Base-by-base conservation (phyloP, 2,329 filamentous ascomycete genomes). In the Scortechinia acanthostroma region DNA sequence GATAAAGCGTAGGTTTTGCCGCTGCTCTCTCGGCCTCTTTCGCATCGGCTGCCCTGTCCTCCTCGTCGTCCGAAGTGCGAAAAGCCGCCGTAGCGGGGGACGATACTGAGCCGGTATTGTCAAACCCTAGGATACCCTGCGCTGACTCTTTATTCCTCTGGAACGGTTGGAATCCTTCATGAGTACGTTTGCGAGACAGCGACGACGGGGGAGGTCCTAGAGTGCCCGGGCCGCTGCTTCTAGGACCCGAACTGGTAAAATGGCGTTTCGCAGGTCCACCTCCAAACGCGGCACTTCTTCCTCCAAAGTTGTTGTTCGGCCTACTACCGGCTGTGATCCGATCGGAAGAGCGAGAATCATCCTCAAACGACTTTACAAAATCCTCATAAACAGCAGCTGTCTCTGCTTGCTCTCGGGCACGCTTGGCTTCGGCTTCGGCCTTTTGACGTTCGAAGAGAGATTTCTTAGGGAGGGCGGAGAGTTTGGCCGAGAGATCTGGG, bases 371-470 rank as follows among this genome's bases (percentile, higher is more conserved):
- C 17, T 22, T 35, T n/a, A 42, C 80, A 53, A 95, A 95, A 52
- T 91, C 88, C 53, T 89, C 81, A 61, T 91, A 87, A 1, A 90
- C 88, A 20, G 88, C 89, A 19, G 86, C 88, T 4, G 88, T 94
- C 65, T 95, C 91, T 52, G 85, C 88, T 56, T 85, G 86, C 63
- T 95, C 91, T 52, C 88, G 78, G 53, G 79, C 76, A 48, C 87
- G 83, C 67, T 95, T 95, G 20, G 88, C 89, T 69, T 95, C 89
- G 46, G 87, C 88, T 60, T 95, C 89, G 48, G 88, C 88, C 62
- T 87, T 89, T 61, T 94, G 87, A 54, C 84, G 83, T 66, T 95
- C 91, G 60, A 94, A 95, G 21, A 86, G 75, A 17, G 89, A 94
- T 59, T 93, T 88, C 64, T 91, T 93, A 49, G 83, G 76, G 0